phyloP scores from a whole-genome alignment of 441 rosid species.

The Hura crepitans region DNA sequence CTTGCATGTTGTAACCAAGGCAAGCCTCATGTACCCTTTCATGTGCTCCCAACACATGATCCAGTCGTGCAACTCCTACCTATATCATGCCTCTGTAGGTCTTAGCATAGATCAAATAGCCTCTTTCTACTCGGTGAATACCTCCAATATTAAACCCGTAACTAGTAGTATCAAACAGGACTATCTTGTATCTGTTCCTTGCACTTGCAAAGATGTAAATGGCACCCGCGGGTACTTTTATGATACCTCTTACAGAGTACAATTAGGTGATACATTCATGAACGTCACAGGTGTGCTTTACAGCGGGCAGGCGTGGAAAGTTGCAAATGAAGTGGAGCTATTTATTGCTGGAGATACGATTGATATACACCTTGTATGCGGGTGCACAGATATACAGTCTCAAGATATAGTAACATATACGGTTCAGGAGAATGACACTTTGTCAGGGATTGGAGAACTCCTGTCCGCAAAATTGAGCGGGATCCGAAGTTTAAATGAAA shows the following conservation, averaged over 20 bases:
- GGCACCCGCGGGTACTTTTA: conserved; percentile 32
- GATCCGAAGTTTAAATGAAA: conserved; percentile 21
- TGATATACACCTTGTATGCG: conserved; percentile 27
- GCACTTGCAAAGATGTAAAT: conserved; percentile 35
- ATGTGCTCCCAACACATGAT: conserved; percentile 19
- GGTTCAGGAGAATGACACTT: conserved; percentile 31
- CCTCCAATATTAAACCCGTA: conserved; percentile 25
- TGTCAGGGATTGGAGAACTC: conserved; percentile 26
- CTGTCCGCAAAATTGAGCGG: conserved; percentile 25
- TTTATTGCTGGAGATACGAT: conserved; percentile 20
- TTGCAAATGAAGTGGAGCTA: conserved; percentile 18
- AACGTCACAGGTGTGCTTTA: conserved; percentile 11
- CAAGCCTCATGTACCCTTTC: conserved; percentile 27
- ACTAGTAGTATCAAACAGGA: conserved; percentile 19
- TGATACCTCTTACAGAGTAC: conserved; percentile 27
- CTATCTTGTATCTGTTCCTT: conserved; percentile 32
- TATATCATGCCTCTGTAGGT: conserved; percentile 32
- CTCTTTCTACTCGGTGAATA: conserved; percentile 29
- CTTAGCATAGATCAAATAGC: conserved; percentile 22
- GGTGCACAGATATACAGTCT: conserved; percentile 28
- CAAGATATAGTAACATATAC: conserved; percentile 28
- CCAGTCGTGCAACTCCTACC: conserved; percentile 25
- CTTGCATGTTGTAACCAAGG: conserved; percentile 5
- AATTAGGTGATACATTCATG: conserved; percentile 13
- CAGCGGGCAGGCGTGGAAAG: conserved; percentile 33